Evolutionary conservation across 202 grass and related monocot species (phyloP), one percentile per base, ranked within the genome.

Genomic region (Saccharum hybrid): DNA sequence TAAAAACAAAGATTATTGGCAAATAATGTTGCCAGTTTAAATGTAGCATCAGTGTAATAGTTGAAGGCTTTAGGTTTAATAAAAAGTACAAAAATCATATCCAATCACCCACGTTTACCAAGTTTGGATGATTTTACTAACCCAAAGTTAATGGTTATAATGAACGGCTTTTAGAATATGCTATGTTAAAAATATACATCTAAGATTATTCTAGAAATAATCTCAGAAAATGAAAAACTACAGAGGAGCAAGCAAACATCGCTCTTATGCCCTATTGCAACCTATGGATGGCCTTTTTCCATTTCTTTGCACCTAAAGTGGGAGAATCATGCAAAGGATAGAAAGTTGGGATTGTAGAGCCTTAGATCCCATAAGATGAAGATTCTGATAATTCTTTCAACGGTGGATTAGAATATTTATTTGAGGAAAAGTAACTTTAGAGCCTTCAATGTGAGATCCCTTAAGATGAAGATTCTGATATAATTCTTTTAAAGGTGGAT

Each of bases 281-380:
- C 12, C 8, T 59, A 65, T 31, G 16, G n/a, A 37, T 76, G 14
- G 19, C 60, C 45, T 19, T 66, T 57, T 59, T 46, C 19, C 9
- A 39, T 59, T 79, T 74, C 74, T 40, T 45, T 37, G 42, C n/a
- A 79, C 81, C 10, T 7, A 51, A 52, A 76, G 45, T 69, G 60
- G n/a, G 51, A 71, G 75, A 88, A 88, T 74, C 48, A 63, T 5
- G 22, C 21, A 74, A 48, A 6, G n/a, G 75, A 88, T 48, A 80
- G 41, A 80, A 88, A 81, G 34, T 9, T 68, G 30, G 15, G 26
- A 84, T 75, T 79, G 42, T 66, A 79, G 31, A 80, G 8, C 21
- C 38, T 70, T 75, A 23, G 21, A 81, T 76, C 23, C 76, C 40
- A 43, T 75, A 19, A 26, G 76, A 71, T 84, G 8, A 39, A 63